Percentiles rank a stretch among this genome's conserved stretches.
phyloP scores from a whole-genome alignment of 805 yeast genomes.

The Pichia membranifaciens region DNA sequence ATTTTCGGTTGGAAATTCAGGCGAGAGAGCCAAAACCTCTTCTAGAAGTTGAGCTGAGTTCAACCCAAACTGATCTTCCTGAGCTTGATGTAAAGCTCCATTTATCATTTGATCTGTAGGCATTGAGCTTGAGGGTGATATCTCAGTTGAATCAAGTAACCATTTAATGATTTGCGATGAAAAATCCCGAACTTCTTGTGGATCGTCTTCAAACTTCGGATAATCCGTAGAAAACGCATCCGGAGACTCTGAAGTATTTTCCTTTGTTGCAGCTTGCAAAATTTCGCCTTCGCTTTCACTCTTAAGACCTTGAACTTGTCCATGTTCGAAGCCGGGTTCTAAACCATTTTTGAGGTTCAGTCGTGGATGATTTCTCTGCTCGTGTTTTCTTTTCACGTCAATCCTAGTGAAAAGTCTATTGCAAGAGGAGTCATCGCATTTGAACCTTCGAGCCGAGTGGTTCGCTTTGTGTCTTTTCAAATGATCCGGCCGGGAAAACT shows the following conservation, averaged over 20 bases:
- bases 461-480: slow-evolving; percentile 49
- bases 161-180: slow-evolving; percentile 15
- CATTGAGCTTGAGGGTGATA: slow-evolving; percentile 8
- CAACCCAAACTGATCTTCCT: slow-evolving; percentile 18
- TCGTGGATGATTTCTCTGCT: slow-evolving; percentile 28
- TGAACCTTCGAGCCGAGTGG: slow-evolving; percentile 41
- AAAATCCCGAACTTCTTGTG: too few species aligned
- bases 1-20: slow-evolving; percentile 21
- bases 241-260: too few species aligned
- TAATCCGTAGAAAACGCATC: too few species aligned
- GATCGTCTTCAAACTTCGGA: too few species aligned
- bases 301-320: too few species aligned
- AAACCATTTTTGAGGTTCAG: slow-evolving; percentile 4
- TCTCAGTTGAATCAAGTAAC: slow-evolving; percentile 14
- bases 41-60: slow-evolving; percentile 19
- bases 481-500: slow-evolving; percentile 56
- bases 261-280: too few species aligned
- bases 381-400: slow-evolving; percentile 44
- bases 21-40: slow-evolving; percentile 21
- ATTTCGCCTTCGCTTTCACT: too few species aligned
- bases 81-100: slow-evolving; percentile 15
- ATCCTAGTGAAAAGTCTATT: slow-evolving; percentile 47
- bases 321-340: too few species aligned
- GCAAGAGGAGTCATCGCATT: slow-evolving; percentile 43
- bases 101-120: slow-evolving; percentile 12